Conservation (phyloP, 2,329 filamentous ascomycete species). For the Epichloe brachyelytri region DNA sequence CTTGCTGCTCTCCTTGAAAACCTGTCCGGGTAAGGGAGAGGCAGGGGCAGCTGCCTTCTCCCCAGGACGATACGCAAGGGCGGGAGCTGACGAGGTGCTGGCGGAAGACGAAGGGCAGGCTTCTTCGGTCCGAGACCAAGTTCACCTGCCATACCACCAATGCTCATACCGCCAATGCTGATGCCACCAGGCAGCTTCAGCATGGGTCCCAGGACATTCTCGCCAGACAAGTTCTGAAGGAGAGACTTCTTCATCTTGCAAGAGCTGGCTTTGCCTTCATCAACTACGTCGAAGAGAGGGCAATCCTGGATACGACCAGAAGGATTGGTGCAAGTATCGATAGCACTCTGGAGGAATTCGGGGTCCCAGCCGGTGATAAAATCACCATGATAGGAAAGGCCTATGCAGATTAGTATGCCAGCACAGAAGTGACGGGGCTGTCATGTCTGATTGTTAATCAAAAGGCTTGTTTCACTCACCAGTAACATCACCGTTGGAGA, state of each 20-base stretch:
- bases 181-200: constrained; percentile 54
- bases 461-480: constrained; percentile 31
- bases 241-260: constrained; percentile 48
- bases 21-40: constrained; percentile 27
- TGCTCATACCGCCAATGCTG: constrained; percentile 26
- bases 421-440: not conserved
- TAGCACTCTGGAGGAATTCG: constrained; percentile 55
- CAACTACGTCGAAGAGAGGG: constrained; percentile 58
- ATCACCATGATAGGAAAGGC: constrained; percentile 66
- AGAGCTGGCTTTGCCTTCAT: constrained; percentile 38
- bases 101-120: constrained; percentile 2
- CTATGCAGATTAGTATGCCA: constrained; percentile 23
- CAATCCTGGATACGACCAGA: constrained; percentile 64
- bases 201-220: constrained; percentile 45
- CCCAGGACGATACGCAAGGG: constrained; percentile 25
- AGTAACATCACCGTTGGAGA: constrained; percentile 67
- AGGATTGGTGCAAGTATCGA: constrained; percentile 59
- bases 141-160: constrained; percentile 5
- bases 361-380: constrained; percentile 70
- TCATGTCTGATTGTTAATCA: not conserved
- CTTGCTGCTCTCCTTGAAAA: constrained; percentile 24
- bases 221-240: constrained; percentile 39
- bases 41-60: constrained; percentile 18
- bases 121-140: not conserved
- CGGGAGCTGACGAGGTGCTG: constrained; percentile 8